phyloP scores from a whole-genome alignment of 2,329 filamentous ascomycete genomes.

The Alternaria rosae region DNA sequence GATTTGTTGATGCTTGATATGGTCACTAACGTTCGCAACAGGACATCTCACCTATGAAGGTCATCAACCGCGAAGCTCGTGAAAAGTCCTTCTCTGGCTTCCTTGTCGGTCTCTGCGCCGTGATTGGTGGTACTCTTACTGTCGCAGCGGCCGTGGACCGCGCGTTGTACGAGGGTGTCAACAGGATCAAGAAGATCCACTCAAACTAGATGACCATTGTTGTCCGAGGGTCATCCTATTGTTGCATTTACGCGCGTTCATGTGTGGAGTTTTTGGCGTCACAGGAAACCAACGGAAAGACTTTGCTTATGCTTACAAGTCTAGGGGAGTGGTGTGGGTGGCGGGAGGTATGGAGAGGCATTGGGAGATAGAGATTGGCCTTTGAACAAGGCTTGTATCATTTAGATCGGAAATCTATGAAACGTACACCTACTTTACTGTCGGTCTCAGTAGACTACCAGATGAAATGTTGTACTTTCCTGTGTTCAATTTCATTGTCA shows the following conservation, averaged over 20 bases:
- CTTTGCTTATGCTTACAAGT: neutral
- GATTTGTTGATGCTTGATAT: neutral
- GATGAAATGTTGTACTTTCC: neutral
- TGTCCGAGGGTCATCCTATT: neutral
- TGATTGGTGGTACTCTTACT: constrained; percentile 92
- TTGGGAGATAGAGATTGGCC: neutral
- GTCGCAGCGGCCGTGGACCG: constrained; percentile 94
- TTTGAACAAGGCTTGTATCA: constrained; percentile 3
- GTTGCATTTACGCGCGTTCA: constrained; percentile 9
- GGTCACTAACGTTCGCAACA: constrained; percentile 49
- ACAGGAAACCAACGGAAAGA: neutral
- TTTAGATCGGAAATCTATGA: neutral
- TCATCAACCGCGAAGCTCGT: constrained; percentile 92
- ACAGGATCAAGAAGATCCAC: constrained; percentile 86
- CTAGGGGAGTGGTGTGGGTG: neutral
- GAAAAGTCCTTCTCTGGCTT: constrained; percentile 91
- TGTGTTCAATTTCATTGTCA: neutral
- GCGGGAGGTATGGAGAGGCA: neutral
- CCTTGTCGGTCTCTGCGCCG: constrained; percentile 90
- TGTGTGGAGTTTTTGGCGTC: constrained; percentile 13
- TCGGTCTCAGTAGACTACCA: neutral
- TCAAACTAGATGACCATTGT: constrained; percentile 53
- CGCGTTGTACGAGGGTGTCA: constrained; percentile 86
- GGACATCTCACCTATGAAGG: constrained; percentile 99
- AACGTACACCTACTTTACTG: neutral